A percentile compares a stretch with the other conserved stretches of the same genome.
Evolutionary conservation across 768 basidiomycete genomes (phyloP).

Genomic region (Macrolepiota albuminosa): DNA sequence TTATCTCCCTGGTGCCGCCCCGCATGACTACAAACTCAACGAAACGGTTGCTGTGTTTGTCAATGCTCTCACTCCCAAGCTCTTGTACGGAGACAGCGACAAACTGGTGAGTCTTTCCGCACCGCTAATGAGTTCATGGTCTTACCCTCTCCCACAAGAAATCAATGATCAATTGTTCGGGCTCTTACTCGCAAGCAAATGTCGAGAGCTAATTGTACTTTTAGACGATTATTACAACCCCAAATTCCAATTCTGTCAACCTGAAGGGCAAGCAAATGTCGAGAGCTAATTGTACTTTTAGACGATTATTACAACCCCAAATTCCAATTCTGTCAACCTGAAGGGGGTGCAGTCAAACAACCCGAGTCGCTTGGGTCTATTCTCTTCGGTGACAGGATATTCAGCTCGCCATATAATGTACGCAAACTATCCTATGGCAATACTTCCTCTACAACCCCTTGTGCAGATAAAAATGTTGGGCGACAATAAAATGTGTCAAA

Average conservation of each 20-base stretch:
- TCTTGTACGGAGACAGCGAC: conserved; percentile 58
- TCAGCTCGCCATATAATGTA: conserved; percentile 85
- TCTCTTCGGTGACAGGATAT: conserved; percentile 94
- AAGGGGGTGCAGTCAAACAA: conserved; percentile 63
- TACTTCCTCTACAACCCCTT: background rate
- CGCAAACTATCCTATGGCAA: conserved; percentile 19
- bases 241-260: conserved; percentile 81
- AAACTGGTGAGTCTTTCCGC: conserved; percentile 58
- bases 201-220: conserved; percentile 13
- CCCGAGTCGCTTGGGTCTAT: conserved; percentile 90
- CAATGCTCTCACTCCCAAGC: conserved; percentile 87
- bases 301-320: conserved; percentile 91
- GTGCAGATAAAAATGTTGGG: conserved; percentile 75
- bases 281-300: conserved; percentile 25
- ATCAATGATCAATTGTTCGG: conserved; percentile 85
- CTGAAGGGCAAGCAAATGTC: conserved; percentile 35
- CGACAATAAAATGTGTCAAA: conserved; percentile 70
- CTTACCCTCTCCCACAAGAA: conserved; percentile 43
- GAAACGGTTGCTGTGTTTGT: conserved; percentile 79
- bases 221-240: conserved; percentile 92
- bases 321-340: conserved; percentile 84
- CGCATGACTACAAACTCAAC: conserved; percentile 69
- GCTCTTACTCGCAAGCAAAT: background rate
- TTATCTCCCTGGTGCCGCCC: conserved; percentile 91
- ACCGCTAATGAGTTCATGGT: background rate